Conservation (phyloP, 257 asterid genomes). For the Plectranthus barbatus region DNA sequence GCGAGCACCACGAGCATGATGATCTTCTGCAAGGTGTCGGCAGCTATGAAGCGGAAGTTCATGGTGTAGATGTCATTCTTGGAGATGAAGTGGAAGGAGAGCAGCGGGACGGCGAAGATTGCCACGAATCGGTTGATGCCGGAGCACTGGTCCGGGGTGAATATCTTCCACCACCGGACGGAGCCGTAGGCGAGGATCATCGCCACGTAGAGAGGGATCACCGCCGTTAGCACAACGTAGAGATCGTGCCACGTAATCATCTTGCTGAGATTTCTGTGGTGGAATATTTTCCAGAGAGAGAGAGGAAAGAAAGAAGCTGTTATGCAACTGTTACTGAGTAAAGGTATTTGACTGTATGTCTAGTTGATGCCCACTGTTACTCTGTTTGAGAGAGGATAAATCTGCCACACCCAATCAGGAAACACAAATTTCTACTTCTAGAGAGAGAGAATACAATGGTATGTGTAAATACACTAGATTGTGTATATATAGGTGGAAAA, state of each 20-base stretch:
- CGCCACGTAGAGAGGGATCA: constrained; percentile 78
- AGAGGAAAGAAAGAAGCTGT: background rate
- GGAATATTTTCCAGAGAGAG: background rate
- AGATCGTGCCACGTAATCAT: constrained; percentile 85
- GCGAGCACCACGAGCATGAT: constrained; percentile 66
- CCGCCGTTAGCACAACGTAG: constrained; percentile 76
- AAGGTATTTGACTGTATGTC: constrained; percentile 17
- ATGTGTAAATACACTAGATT: constrained; percentile 1
- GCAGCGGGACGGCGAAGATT: constrained; percentile 82
- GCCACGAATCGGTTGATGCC: too few relatives aligned
- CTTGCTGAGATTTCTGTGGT: background rate
- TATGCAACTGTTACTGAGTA: constrained; percentile 26
- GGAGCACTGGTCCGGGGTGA: too few relatives aligned
- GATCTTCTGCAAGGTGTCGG: constrained; percentile 68
- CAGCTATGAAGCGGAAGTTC: constrained; percentile 85
- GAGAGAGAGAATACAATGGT: background rate
- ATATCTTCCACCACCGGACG: too few relatives aligned
- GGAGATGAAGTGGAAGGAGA: constrained; percentile 81
- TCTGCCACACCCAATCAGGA: constrained; percentile 3
- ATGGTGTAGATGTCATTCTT: constrained; percentile 61
- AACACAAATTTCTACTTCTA: background rate
- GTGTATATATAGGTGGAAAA: background rate
- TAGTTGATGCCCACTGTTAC: background rate
- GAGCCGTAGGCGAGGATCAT: constrained; percentile 93
- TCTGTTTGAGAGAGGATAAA: background rate